These are phyloP conservation scores for Stylosanthes scabra DNA, from an alignment of 331 rosid genomes.

Conservation along the genomic window DNA sequence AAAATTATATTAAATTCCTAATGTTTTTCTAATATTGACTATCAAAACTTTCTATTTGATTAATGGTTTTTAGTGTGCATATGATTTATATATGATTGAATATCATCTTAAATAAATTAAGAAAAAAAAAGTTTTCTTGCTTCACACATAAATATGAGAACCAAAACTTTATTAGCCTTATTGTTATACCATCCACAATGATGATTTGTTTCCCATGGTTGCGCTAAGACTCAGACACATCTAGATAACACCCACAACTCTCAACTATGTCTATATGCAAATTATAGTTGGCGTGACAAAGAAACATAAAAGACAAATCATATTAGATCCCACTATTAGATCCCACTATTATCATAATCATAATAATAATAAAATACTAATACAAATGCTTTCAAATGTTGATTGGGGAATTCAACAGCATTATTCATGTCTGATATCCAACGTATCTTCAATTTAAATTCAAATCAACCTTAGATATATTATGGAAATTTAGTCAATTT, in stretches of 20 bases:
- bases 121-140: too few relatives aligned
- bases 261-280: background rate
- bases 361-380: background rate
- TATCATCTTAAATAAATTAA: too few relatives aligned
- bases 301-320: slow-evolving; percentile 25
- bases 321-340: slow-evolving; percentile 7
- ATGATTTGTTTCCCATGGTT: background rate
- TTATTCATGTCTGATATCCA: slow-evolving; percentile 6
- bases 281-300: slow-evolving; percentile 30
- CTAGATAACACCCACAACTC: slow-evolving; percentile 29
- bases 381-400: background rate
- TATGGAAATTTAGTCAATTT: background rate
- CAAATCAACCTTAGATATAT: background rate
- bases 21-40: too few relatives aligned
- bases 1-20: too few relatives aligned
- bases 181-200: background rate
- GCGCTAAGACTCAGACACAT: background rate
- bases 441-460: slow-evolving; percentile 10
- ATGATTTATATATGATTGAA: too few relatives aligned
- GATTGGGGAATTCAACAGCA: slow-evolving; percentile 9
- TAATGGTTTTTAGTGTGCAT: too few relatives aligned
- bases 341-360: background rate
- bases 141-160: too few relatives aligned
- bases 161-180: background rate
- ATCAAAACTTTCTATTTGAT: too few relatives aligned